Base-by-base conservation (phyloP, 176 grass and related monocot species). In the Carex pumila region DNA sequence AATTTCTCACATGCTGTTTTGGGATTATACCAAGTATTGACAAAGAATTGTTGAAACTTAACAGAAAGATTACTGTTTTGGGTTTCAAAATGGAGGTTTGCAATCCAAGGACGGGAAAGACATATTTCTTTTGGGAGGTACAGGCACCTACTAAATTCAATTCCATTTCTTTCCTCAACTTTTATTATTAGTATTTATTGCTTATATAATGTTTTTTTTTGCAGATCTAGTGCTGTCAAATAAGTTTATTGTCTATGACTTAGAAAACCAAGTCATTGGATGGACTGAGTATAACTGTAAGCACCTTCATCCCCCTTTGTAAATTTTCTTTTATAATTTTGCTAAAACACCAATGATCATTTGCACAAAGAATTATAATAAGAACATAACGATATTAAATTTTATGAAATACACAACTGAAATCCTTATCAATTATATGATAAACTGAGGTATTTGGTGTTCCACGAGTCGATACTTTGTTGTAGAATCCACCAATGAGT, bases 201-300 rank as follows among this genome's bases (percentile, higher is more conserved):
- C 50, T 67, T 5, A 70, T 79, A 17, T 63, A 81, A 31, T 65
- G 36, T 81, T 81, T 81, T 76, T 75, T 36, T 75, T 90, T 86
- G 81, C 91, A 98, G 96, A 98, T 86, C 67, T 98, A 68, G 93
- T 90, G 13, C 85, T 98, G 83, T 89, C 96, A 70, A 95, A 95
- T 82, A 98, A 95, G 61, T 81, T 98, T 53, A 93, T 98, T 59
- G 74, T 95, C 59, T 95, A 98, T 81, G 93, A 98, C 88, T 90
- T 98, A 31, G 96, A 98, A 86, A 93, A 98, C 64, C 91, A 95
- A 92, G 88, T 87, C 65, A 90, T 98, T 69, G 96, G 96, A 22
- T 98, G 96, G 96, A 85, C 88, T 1, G 86, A 92, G 50, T 98
- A 98, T 85, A 95, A 98, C 88, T 98, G 96, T 98, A 93, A 90